These are phyloP conservation scores for Lactarius psammicola DNA, from an alignment of 768 basidiomycete genomes.

Conservation along the genomic window DNA sequence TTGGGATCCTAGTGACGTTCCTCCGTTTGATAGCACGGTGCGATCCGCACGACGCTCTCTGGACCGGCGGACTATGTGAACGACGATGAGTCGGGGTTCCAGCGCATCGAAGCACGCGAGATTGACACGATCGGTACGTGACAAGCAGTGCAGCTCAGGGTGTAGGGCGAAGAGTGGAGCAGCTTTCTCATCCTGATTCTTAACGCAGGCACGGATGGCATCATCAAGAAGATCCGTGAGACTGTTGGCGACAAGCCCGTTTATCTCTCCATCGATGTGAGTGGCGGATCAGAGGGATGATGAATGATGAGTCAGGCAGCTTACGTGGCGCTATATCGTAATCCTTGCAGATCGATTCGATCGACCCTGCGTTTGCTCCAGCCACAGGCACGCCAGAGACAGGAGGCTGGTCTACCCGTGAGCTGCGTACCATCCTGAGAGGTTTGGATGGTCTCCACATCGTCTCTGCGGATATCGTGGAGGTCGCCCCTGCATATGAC, in stretches of 20 bases:
- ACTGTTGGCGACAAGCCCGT: constrained; percentile 74
- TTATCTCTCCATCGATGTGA: constrained; percentile 75
- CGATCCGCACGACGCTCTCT: constrained; percentile 80
- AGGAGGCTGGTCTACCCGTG: constrained; percentile 82
- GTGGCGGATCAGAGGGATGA: constrained; percentile 29
- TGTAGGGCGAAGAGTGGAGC: neutral
- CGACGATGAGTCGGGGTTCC: constrained; percentile 76
- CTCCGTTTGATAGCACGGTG: constrained; percentile 66
- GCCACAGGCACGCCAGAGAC: constrained; percentile 86
- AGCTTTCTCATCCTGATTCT: neutral
- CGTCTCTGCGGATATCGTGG: constrained; percentile 81
- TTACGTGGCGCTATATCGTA: neutral
- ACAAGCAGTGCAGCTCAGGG: neutral
- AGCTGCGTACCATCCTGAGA: constrained; percentile 71
- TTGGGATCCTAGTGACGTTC: constrained; percentile 74
- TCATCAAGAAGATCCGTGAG: constrained; percentile 75
- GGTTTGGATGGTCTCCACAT: constrained; percentile 74
- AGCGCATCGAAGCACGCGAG: constrained; percentile 79
- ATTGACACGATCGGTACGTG: constrained; percentile 72
- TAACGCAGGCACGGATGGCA: constrained; percentile 60
- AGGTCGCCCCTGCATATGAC: constrained; percentile 82
- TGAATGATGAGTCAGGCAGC: neutral
- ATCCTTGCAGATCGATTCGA: constrained; percentile 64
- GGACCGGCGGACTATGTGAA: constrained; percentile 74
- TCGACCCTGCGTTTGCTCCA: constrained; percentile 80